Conservation (phyloP, 192 early-diverging fungal genomes). For the Podila verticillata region DNA sequence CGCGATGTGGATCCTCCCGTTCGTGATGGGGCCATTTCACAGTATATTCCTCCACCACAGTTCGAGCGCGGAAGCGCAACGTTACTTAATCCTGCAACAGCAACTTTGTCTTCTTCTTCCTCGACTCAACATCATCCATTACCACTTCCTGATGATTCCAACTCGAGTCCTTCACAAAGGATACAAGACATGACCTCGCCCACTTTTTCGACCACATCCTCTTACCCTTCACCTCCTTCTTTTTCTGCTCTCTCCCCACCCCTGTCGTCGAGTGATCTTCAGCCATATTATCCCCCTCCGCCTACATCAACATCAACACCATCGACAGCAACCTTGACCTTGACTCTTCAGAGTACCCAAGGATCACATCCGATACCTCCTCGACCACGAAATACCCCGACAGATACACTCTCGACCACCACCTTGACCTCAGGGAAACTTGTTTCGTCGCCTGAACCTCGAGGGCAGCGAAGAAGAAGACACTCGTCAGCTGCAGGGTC, state of each 20-base stretch:
- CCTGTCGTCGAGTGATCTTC: constrained; percentile 10
- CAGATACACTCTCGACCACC: not conserved
- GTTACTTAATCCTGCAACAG: not conserved
- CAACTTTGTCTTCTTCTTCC: not conserved
- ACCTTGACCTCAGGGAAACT: not conserved
- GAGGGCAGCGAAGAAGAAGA: constrained; percentile 11
- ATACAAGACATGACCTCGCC: not conserved
- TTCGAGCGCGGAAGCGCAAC: not conserved
- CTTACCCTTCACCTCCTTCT: constrained; percentile 2
- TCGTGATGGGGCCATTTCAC: not conserved
- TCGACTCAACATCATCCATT: not conserved
- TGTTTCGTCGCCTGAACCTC: not conserved
- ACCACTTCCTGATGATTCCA: not conserved
- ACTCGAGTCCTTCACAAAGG: not conserved
- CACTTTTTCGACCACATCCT: not conserved
- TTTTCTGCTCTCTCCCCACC: constrained; percentile 6
- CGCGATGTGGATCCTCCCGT: not conserved
- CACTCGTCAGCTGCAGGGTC: constrained; percentile 19
- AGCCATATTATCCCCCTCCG: constrained; percentile 38
- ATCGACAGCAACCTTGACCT: not conserved
- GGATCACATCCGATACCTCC: not conserved
- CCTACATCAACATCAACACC: not conserved
- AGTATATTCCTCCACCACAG: not conserved
- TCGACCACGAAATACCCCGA: not conserved
- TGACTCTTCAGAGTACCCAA: not conserved